phyloP scores from a whole-genome alignment of 2,329 filamentous ascomycete species.

The Fusarium udum region DNA sequence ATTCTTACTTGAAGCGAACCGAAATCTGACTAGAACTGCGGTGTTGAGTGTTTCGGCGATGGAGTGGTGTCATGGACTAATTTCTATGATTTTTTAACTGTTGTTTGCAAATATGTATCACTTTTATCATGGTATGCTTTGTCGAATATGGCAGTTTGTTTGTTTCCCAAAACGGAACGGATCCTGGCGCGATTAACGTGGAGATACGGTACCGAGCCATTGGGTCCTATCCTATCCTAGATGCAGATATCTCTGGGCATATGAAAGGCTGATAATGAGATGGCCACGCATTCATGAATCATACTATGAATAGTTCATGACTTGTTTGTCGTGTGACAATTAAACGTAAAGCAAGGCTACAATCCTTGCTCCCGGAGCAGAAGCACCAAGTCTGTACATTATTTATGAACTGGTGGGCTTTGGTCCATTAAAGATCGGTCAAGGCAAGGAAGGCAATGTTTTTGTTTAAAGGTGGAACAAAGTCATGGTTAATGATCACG shows the following conservation, averaged over 20 bases:
- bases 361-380: constrained; percentile 22
- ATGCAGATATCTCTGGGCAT: neutral
- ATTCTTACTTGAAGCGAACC: constrained; percentile 29
- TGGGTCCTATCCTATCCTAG: neutral
- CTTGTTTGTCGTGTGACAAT: constrained; percentile 3
- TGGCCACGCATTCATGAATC: neutral
- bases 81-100: neutral
- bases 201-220: constrained; percentile 5
- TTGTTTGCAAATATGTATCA: constrained; percentile 5
- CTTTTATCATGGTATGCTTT: neutral
- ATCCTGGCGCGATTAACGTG: constrained; percentile 7
- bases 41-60: constrained; percentile 13
- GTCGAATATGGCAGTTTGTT: constrained; percentile 1
- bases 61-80: constrained; percentile 11
- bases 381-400: neutral
- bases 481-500: neutral
- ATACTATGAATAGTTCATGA: neutral
- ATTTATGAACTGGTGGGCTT: neutral
- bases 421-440: constrained; percentile 3
- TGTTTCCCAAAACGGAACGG: neutral
- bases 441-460: neutral
- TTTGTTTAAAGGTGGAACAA: constrained; percentile 13
- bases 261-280: neutral
- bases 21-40: constrained; percentile 14
- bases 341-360: constrained; percentile 8